Base-by-base conservation (phyloP, 495 filamentous ascomycete genomes). In the Penicillium goetzii region DNA sequence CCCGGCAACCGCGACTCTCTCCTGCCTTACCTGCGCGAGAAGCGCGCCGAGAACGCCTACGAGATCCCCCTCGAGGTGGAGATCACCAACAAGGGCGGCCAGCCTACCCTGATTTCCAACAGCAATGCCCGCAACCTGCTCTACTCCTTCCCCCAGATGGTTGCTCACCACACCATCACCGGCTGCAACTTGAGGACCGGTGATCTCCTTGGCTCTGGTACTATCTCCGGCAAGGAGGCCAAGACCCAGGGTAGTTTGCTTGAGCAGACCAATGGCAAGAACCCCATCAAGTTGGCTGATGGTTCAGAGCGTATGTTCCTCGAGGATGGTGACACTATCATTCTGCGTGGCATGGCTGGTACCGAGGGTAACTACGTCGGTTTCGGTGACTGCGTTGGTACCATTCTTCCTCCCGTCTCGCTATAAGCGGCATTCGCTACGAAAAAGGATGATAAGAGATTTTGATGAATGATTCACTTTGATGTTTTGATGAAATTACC, bases 61-160 rank as follows among this genome's bases (percentile, higher is more conserved):
- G 86, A 95, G 68, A 92, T 97, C 33, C 78, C 85, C 6, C 82
- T 97, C 2, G 83, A 89, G 61, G 84, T 97, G 8, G 88, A 90
- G 59, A 70, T 97, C 54, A 90, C 82, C 56, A 90, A 86, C 83
- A 73, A 80, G 21, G 82, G 85, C 38, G 89, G 90, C 2, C 80
- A 81, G 43, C 84, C 86, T 0, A 89, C 88, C 2, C 86, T 85
- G 1, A 86, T 97, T 57, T 79, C 82, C 2, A 78, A 76, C 28
- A 90, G 87, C 45, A 90, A 82, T 59, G 84, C 86, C 11, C 82
- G 78, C 61, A 86, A 97, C 73, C 84, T 97, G 30, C 84, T 98
- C 23, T 98, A 87, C 83, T 96, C 92, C 0, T 98, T 96, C 78
- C 85, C 91, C 15, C 94, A 98, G 77, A 96, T 98, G 92, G 81